Base-by-base conservation (phyloP, 192 early-diverging fungal species). In the Pecoramyces ruminantium region DNA sequence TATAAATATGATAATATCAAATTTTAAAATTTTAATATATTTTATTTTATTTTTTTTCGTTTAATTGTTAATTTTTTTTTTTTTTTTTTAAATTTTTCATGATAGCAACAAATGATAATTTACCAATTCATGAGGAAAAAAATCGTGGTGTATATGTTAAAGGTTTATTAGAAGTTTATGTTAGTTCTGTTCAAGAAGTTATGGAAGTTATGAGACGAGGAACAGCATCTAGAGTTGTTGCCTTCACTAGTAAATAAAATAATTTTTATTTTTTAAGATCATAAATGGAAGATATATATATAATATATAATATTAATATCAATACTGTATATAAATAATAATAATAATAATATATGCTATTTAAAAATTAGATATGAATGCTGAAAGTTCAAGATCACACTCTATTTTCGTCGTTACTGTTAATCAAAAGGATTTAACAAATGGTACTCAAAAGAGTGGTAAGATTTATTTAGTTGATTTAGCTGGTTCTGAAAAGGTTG, bases 351-450 rank as follows among this genome's bases (percentile, higher is more conserved):
- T n/a, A n/a, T n/a, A n/a, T n/a, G n/a, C n/a, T n/a, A n/a, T n/a
- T n/a, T n/a, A n/a, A n/a, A n/a, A n/a, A n/a, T 77, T 27, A 67
- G 92, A 97, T 84, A 98, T 99, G 98, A 99, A 99, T 85, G 96
- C 96, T 29, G 97, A 98, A 87, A 94, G 92, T 89, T 99, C 98
- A 38, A 93, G 98, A 58, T 93, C 91, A 83, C 98, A 99, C 89
- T 98, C 97, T 80, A 98, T 98, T 83, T 98, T 99, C 86, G 92
- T 97, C 30, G 89, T 98, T 42, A 95, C 95, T n/a, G 93, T 99
- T 81, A 93, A 90, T 29, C 95, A 97, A 87, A 98, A 98, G 89
- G 97, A 98, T 85, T 85, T 96, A 79, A 86, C 87, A 30, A 93
- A 92, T 81, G 98, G 98, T 78, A 94, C 92, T 84, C 92, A 91